Evolutionary conservation across 2,329 filamentous ascomycete genomes (phyloP).

Genomic region (Fusarium tanahbumbuense): DNA sequence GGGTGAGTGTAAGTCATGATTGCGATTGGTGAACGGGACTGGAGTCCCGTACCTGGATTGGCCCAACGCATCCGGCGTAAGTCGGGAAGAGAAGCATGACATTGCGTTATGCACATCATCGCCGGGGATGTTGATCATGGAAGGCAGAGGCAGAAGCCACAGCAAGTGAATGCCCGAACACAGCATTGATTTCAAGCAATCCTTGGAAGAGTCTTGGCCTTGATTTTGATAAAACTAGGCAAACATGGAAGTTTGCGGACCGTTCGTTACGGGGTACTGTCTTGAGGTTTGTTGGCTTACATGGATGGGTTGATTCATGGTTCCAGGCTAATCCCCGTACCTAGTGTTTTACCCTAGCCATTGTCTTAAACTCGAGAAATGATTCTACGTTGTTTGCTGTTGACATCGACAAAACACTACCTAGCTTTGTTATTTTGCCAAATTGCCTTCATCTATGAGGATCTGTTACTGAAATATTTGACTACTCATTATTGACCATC

Average conservation of each 20-base stretch:
- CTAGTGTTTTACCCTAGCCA: neutral
- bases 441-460: neutral
- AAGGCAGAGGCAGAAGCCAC: conserved; percentile 7
- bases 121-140: conserved; percentile 10
- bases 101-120: conserved; percentile 35
- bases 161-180: conserved; percentile 12
- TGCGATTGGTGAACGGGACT: conserved; percentile 11
- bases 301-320: neutral
- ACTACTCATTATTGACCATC: neutral
- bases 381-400: neutral
- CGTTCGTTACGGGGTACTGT: neutral
- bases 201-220: neutral
- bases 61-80: conserved; percentile 20
- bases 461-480: neutral
- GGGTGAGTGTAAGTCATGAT: conserved; percentile 7
- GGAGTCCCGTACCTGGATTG: conserved; percentile 6
- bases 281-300: conserved; percentile 7
- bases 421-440: neutral
- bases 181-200: conserved; percentile 8
- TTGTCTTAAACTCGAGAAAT: neutral
- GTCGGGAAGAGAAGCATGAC: conserved; percentile 7
- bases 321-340: neutral
- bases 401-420: neutral
- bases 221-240: neutral
- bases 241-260: conserved; percentile 1